phyloP scores from a whole-genome alignment of 2,329 filamentous ascomycete genomes.

The Rutstroemia sp. region DNA sequence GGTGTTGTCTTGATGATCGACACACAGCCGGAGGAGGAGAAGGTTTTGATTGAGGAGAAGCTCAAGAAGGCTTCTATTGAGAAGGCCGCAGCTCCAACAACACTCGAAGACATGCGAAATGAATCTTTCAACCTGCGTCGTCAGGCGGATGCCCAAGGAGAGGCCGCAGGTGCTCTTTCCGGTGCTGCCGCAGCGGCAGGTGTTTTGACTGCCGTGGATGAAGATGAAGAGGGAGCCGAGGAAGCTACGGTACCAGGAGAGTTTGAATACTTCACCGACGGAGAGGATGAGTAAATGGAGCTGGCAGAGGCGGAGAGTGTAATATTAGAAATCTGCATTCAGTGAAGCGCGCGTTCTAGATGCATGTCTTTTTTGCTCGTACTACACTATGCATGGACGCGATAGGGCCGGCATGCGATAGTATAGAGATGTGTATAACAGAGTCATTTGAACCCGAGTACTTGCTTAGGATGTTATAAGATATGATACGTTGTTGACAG shows the following conservation, averaged over 20 bases:
- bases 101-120: conserved; percentile 24
- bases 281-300: conserved; percentile 22
- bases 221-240: conserved; percentile 67
- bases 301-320: background rate
- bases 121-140: conserved; percentile 34
- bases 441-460: background rate
- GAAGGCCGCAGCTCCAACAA: conserved; percentile 42
- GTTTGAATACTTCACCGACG: conserved; percentile 67
- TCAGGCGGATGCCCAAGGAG: conserved; percentile 30
- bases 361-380: background rate
- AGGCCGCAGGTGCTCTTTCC: conserved; percentile 14
- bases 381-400: conserved; percentile 1
- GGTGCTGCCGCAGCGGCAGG: conserved; percentile 68
- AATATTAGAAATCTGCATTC: conserved; percentile 6
- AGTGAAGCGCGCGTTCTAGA: background rate
- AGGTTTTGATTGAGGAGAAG: conserved; percentile 82
- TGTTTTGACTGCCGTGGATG: conserved; percentile 80
- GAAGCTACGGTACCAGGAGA: conserved; percentile 64
- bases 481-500: background rate
- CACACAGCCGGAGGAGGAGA: conserved; percentile 68
- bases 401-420: background rate
- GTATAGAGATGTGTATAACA: conserved; percentile 6
- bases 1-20: conserved; percentile 90
- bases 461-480: background rate
- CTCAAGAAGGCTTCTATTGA: conserved; percentile 70